Evolutionary conservation across 179 eudicot species (phyloP).

Genomic region (Beta corolliflora): DNA sequence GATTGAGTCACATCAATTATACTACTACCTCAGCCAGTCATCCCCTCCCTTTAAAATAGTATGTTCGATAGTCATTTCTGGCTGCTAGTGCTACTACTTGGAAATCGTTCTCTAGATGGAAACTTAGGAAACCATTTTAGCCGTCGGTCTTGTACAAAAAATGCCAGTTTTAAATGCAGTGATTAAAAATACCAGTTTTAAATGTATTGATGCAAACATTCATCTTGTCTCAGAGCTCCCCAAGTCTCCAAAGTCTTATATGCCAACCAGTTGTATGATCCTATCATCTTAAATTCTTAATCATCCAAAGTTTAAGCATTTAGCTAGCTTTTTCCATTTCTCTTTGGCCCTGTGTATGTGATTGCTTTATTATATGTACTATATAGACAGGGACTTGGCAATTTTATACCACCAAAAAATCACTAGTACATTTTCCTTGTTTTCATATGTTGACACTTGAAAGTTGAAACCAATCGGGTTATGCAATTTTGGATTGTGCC

Average conservation of each 20-base stretch:
- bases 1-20: no score
- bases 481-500: background rate
- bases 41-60: background rate
- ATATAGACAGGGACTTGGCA: conserved; percentile 9
- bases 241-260: conserved; percentile 4
- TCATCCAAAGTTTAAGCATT: conserved; percentile 4
- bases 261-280: conserved; percentile 14
- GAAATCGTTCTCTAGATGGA: background rate
- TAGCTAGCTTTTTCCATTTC: conserved; percentile 4
- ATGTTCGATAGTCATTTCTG: background rate
- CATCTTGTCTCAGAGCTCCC: background rate
- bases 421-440: background rate
- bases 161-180: background rate
- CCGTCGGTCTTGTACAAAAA: conserved; percentile 8
- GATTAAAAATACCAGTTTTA: background rate
- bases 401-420: conserved; percentile 1
- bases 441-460: background rate
- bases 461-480: background rate
- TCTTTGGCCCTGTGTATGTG: conserved; percentile 1
- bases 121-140: background rate
- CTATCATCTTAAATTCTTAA: background rate
- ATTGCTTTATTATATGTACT: background rate
- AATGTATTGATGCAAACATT: conserved; percentile 21
- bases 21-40: no score
- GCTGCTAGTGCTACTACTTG: background rate